Conservation (phyloP, 1,139 yeast species). For the Kodamaea ohmeri region DNA sequence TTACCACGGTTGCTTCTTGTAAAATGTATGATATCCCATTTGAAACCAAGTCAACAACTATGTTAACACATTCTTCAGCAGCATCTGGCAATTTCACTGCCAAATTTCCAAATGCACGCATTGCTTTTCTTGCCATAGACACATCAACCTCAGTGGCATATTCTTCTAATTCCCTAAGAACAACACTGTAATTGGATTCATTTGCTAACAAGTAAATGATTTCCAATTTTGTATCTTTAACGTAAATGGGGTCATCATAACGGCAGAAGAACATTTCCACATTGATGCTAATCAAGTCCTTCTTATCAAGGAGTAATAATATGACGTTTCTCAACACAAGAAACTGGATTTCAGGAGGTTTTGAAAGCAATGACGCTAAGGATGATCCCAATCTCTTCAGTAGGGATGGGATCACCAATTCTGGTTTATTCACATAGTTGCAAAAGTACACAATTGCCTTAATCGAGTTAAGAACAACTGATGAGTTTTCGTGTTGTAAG, state of each 20-base stretch:
- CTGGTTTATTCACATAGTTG: conserved; percentile 57
- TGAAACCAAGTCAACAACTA: conserved; percentile 56
- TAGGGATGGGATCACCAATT: conserved; percentile 47
- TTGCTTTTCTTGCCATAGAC: conserved; percentile 82
- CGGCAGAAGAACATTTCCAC: conserved; percentile 78
- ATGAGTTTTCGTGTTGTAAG: conserved; percentile 75
- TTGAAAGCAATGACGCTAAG: conserved; percentile 65
- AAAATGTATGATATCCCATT: conserved; percentile 73
- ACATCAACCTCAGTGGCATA: conserved; percentile 86
- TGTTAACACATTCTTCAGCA: conserved; percentile 63
- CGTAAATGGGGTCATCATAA: conserved; percentile 81
- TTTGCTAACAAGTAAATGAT: conserved; percentile 77
- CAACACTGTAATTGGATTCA: conserved; percentile 56
- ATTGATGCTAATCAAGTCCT: conserved; percentile 60
- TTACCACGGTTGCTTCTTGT: conserved; percentile 76
- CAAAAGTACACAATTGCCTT: conserved; percentile 69
- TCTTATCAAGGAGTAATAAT: conserved; percentile 64
- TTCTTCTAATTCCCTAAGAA: conserved; percentile 74
- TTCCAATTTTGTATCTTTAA: conserved; percentile 88
- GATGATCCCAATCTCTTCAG: conserved; percentile 69
- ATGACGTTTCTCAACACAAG: conserved; percentile 79
- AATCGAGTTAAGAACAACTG: conserved; percentile 77
- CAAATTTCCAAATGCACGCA: conserved; percentile 84
- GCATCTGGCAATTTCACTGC: conserved; percentile 66
- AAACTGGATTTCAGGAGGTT: conserved; percentile 83